Evolutionary conservation across 768 basidiomycete species (phyloP).

Genomic region (Steccherinum ochraceum): DNA sequence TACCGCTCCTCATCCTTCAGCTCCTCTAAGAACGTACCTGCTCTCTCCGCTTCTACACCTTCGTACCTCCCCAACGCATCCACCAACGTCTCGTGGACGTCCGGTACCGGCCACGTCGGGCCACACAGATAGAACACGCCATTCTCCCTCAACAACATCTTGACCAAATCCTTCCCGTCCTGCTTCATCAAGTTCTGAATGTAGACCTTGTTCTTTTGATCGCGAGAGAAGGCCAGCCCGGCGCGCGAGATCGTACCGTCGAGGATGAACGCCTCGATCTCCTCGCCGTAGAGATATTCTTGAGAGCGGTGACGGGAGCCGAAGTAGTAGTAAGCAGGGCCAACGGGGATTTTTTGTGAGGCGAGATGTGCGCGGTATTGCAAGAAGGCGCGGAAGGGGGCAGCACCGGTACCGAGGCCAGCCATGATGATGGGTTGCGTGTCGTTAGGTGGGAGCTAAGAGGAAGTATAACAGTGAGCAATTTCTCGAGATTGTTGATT

Average conservation of each 20-base stretch:
- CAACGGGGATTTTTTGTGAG: constrained; percentile 71
- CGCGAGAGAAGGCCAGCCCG: constrained; percentile 95
- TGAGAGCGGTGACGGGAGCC: constrained; percentile 93
- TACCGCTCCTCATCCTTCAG: constrained; percentile 97
- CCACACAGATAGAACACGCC: constrained; percentile 97
- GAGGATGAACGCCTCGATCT: constrained; percentile 89
- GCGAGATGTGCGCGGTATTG: constrained; percentile 88
- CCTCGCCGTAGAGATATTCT: constrained; percentile 96
- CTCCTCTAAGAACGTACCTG: constrained; percentile 79
- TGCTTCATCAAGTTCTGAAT: constrained; percentile 98
- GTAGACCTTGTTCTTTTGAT: constrained; percentile 89
- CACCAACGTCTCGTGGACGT: constrained; percentile 91
- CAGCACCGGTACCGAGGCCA: constrained; percentile 95
- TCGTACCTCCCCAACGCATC: constrained; percentile 71
- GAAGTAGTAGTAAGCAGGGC: constrained; percentile 97
- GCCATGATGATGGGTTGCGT: constrained; percentile 96
- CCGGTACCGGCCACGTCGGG: constrained; percentile 99
- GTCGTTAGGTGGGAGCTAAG: constrained; percentile 73
- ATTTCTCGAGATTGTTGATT: no score
- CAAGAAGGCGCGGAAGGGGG: constrained; percentile 98
- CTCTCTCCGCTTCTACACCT: constrained; percentile 53
- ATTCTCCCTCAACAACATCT: constrained; percentile 63
- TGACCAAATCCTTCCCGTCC: constrained; percentile 71
- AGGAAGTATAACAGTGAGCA: constrained; percentile 3
- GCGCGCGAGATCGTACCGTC: constrained; percentile 83